Base-by-base conservation (phyloP, 331 rosid species). In the Dryas integrifolia region DNA sequence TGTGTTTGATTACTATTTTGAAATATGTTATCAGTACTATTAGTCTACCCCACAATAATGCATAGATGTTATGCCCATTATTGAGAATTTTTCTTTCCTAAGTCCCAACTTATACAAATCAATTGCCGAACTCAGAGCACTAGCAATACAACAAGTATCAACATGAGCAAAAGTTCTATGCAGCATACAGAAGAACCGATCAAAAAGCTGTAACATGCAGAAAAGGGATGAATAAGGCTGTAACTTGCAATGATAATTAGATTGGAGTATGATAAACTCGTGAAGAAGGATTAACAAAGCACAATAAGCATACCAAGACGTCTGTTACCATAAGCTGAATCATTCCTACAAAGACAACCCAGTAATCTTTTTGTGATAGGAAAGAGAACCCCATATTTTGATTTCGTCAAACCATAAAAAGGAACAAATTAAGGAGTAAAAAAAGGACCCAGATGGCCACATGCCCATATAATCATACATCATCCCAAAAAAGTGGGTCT, bases 401-500 rank as follows among this genome's bases (percentile, higher is more conserved):
- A 80, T 56, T 18, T 24, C 61, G 80, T 73, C 49, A 12, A 67
- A 76, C 69, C 72, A 63, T 50, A 57, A 76, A 73, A 11, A 72
- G 81, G 41, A 73, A 65, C 2, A 57, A 75, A 68, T 6, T 65
- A 2, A 58, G 40, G 72, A 65, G 74, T 38, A 73, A 72, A 71
- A 80, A 66, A 51, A 70, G 82, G 86, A 85, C 52, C 52, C 73
- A 68, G 75, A 79, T 81, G 72, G 66, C 76, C 68, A 81, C 76
- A 72, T 46, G 83, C 63, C 81, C 82, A 30, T 30, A 30, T 30
- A 30, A 30, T 30, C 82, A 73, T 66, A 63, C 60, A 75, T 72
- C 80, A 60, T 50, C 80, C 88, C 61, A 67, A 73, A 88, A 75
- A 85, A 79, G 71, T 80, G 77, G 84, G 80, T 61, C 77, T 80